Base-by-base conservation (phyloP, 345 rosid species). In the Nephelium lappaceum region DNA sequence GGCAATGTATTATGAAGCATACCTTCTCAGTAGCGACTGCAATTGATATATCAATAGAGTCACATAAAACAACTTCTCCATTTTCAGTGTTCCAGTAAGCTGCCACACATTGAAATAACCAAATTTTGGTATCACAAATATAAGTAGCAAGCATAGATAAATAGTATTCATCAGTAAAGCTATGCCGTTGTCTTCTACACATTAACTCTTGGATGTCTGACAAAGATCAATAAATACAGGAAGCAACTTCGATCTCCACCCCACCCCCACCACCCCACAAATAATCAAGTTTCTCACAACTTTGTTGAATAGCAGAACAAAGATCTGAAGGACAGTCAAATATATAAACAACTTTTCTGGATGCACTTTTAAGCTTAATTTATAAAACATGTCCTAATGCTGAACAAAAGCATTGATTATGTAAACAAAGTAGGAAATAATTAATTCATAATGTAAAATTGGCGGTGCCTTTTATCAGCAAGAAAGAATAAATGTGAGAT, bases 11-110 rank as follows among this genome's bases (percentile, higher is more conserved):
- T 39, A 80, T 62, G 79, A 55, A 77, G 63, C 72, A 74, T 86
- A 95, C 99, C 97, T 93, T 95, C 81, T 95, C 98, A 80, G 98
- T 93, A 31, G 99, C 99, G 78, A 95, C 99, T 38, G 99, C 98
- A 86, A 95, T 88, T 70, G 99, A 93, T 86, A 95, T 86, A 86
- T 93, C 99, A 79, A 93, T 90, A 64, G 91, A 83, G 67, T 95
- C 86, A 51, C 91, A 91, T 73, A 84, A 76, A 84, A 91, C 84
- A 55, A 90, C 73, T 79, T 92, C 97, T 78, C 88, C 95, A 81
- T 90, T 93, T 77, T 88, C 91, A 79, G 74, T 84, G 83, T 90
- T 83, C 99, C 98, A 95, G 83, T 87, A 93, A 75, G 91, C 98
- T 95, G 92, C 85, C 82, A 84, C 23, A 45, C 60, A 82, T 77